Base-by-base conservation (phyloP, 2,329 filamentous ascomycete species). In the Fusarium odoratissimum region DNA sequence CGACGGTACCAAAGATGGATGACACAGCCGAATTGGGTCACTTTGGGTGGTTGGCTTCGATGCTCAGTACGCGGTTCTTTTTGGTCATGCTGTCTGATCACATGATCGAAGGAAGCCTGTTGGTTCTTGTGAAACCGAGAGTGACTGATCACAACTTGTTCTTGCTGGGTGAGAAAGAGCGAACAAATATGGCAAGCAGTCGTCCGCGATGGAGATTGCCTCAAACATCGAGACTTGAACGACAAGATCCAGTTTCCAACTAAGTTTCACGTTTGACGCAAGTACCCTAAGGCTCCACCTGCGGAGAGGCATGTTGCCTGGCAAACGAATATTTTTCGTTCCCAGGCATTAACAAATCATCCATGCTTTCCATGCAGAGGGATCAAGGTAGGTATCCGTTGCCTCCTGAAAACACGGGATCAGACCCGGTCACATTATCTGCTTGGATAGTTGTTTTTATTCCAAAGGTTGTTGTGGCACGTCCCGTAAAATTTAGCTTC, bases 61-160 rank as follows among this genome's bases (percentile, higher is more conserved):
- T n/a, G 45, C 45, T 64, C 60, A 67, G 30, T 45, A 55, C 44
- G 35, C 28, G 25, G 55, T 49, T 28, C 37, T 49, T 55, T 60
- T 67, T 48, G 55, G 64, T 55, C 65, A 45, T 67, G 61, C 64
- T 60, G 60, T 33, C 28, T 69, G 73, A 77, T 77, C 75, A 77
- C 74, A 76, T 77, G 75, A 77, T 77, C 72, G 57, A 56, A 60
- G 13, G 61, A 57, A 35, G 42, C 57, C 54, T 72, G 66, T 64
- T 69, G 60, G 66, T 51, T 44, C 59, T 67, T 58, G 60, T 59
- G 64, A 65, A 64, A 51, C 56, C 52, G 31, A 67, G 67, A 54
- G 60, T 71, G 75, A 67, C 72, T 61, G 58, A 71, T 74, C 74
- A 75, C 67, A 64, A 52, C 46, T 57, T 33, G 67, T 52, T 64